Percentiles rank a stretch among this genome's conserved stretches.
These are phyloP conservation scores for Clohesyomyces aquaticus DNA, from an alignment of 495 filamentous ascomycete genomes.

Conservation along the genomic window DNA sequence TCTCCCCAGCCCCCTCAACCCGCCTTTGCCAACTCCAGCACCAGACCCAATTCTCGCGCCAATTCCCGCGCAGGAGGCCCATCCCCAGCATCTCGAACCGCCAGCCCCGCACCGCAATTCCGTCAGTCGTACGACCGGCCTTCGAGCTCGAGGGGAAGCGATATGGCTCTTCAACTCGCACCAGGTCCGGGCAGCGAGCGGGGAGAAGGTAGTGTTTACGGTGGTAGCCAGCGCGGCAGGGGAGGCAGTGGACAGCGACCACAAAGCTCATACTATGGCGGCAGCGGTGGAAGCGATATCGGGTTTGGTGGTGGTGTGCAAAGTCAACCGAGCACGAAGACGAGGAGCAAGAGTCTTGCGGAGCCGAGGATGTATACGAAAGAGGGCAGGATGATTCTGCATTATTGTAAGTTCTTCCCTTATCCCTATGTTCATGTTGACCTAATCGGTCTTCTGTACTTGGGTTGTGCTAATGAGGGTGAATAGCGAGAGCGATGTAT, in stretches of 20 bases:
- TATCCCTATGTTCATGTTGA: no score
- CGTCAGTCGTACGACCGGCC: conserved; percentile 59
- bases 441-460: background rate
- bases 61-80: conserved; percentile 28
- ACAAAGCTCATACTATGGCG: conserved; percentile 16
- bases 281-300: conserved; percentile 2
- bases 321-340: conserved; percentile 55
- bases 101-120: conserved; percentile 38
- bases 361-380: conserved; percentile 74
- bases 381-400: conserved; percentile 85
- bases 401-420: conserved; percentile 75
- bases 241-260: conserved; percentile 41
- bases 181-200: conserved; percentile 50
- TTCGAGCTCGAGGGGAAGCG: conserved; percentile 60
- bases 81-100: conserved; percentile 24
- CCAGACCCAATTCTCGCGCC: no score
- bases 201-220: conserved; percentile 49
- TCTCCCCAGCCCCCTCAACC: conserved; percentile 56
- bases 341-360: conserved; percentile 81
- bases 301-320: conserved; percentile 36
- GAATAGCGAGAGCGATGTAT: conserved; percentile 85
- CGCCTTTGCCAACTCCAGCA: conserved; percentile 19
- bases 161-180: conserved; percentile 83
- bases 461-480: conserved; percentile 28
- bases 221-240: conserved; percentile 42